A percentile compares a stretch with the other conserved stretches of the same genome.
These are phyloP conservation scores for Sporobolomyces phaffii DNA, from an alignment of 768 basidiomycete species.

Conservation along the genomic window DNA sequence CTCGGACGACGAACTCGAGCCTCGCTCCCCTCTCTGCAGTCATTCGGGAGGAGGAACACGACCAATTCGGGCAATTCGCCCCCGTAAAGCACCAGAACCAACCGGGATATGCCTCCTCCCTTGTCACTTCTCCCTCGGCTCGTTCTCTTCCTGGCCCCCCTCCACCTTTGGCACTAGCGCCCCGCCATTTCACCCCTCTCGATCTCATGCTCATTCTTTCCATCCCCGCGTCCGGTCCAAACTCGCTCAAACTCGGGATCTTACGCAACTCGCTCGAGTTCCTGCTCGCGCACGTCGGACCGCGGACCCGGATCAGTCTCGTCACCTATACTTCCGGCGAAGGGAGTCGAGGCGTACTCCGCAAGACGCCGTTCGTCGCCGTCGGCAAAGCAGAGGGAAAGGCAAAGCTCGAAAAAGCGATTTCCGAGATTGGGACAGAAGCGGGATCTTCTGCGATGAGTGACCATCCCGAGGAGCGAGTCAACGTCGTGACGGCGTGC, in stretches of 20 bases:
- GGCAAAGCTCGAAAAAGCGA: conserved; percentile 24
- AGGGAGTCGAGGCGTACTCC: conserved; percentile 52
- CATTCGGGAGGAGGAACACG: conserved; percentile 22
- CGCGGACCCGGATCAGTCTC: conserved; percentile 74
- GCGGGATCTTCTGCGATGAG: conserved; percentile 62
- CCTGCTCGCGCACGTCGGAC: conserved; percentile 65
- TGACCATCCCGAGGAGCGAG: conserved; percentile 81
- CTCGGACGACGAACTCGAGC: conserved; percentile 28
- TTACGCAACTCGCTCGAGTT: conserved; percentile 85
- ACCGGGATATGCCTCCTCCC: conserved; percentile 11
- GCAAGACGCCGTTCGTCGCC: conserved; percentile 90
- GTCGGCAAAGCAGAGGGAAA: conserved; percentile 47
- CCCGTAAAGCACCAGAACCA: not conserved
- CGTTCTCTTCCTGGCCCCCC: not conserved
- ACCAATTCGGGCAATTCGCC: conserved; percentile 16
- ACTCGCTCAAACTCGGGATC: conserved; percentile 77
- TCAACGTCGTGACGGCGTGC: conserved; percentile 96
- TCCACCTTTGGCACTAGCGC: not conserved
- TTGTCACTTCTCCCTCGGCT: conserved; percentile 1
- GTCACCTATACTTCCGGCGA: conserved; percentile 88
- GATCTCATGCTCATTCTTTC: conserved; percentile 90
- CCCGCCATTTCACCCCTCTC: conserved; percentile 74
- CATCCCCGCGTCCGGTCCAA: conserved; percentile 68
- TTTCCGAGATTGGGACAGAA: conserved; percentile 41
- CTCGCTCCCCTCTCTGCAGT: conserved; percentile 4